These are phyloP conservation scores for Sclerotinia nivalis DNA, from an alignment of 2,329 filamentous ascomycete genomes.

Conservation along the genomic window DNA sequence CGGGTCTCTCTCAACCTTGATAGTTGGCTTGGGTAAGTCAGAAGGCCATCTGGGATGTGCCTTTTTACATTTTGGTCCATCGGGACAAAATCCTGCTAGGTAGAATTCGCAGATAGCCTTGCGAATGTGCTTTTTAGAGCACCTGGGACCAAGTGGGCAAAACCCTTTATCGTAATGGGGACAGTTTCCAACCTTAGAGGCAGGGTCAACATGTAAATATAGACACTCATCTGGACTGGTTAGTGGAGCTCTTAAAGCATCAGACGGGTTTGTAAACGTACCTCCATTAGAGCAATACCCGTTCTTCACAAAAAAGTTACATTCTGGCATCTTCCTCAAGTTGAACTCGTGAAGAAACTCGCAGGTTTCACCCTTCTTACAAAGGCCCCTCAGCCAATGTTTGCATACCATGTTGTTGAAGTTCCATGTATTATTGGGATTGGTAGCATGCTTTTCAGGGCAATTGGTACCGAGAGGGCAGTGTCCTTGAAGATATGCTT, in stretches of 20 bases:
- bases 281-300: slow-evolving; percentile 89
- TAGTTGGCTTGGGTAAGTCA: slow-evolving; percentile 73
- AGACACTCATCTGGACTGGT: slow-evolving; percentile 73
- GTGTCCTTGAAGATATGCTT: slow-evolving; percentile 80
- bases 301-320: slow-evolving; percentile 91
- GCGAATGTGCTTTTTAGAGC: slow-evolving; percentile 85
- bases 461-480: slow-evolving; percentile 84
- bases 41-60: slow-evolving; percentile 77
- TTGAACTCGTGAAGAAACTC: slow-evolving; percentile 99
- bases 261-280: slow-evolving; percentile 26
- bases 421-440: slow-evolving; percentile 45
- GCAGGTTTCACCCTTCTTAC: slow-evolving; percentile 96
- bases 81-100: slow-evolving; percentile 91
- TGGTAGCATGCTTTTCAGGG: slow-evolving; percentile 72
- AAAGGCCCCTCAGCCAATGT: slow-evolving; percentile 95
- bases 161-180: slow-evolving; percentile 94
- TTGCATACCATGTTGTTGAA: slow-evolving; percentile 93
- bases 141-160: slow-evolving; percentile 84
- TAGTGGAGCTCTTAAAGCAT: slow-evolving; percentile 18
- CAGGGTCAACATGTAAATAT: slow-evolving; percentile 85
- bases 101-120: slow-evolving; percentile 81
- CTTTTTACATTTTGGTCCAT: slow-evolving; percentile 72
- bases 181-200: slow-evolving; percentile 75
- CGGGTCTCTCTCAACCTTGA: slow-evolving; percentile 63
- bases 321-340: slow-evolving; percentile 96